Percentiles rank a stretch among this genome's conserved stretches.
phyloP scores from a whole-genome alignment of 176 grass and related monocot genomes.

The Pontederia crassipes region DNA sequence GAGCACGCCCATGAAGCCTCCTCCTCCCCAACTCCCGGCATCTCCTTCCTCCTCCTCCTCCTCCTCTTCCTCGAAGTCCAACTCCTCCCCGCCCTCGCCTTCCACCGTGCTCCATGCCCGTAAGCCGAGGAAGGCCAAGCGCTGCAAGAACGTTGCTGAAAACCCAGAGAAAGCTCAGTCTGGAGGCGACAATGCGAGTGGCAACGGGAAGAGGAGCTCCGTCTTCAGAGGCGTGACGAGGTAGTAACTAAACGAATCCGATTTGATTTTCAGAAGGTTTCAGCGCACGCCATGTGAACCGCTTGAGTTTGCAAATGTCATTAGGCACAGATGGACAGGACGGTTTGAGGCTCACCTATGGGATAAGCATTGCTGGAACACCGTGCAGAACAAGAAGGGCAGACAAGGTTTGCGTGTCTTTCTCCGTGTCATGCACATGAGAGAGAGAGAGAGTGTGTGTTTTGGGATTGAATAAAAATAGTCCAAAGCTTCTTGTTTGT shows the following conservation, averaged over 20 bases:
- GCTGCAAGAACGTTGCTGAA: conserved; percentile 23
- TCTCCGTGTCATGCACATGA: not conserved
- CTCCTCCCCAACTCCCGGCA: conserved; percentile 15
- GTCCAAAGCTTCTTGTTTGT: not conserved
- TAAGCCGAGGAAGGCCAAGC: conserved; percentile 40
- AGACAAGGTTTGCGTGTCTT: conserved; percentile 56
- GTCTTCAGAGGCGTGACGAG: conserved; percentile 84
- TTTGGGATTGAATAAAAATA: conserved; percentile 4
- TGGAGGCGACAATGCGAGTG: not conserved
- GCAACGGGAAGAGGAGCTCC: conserved; percentile 67
- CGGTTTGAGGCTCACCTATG: conserved; percentile 93
- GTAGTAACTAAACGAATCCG: conserved; percentile 19
- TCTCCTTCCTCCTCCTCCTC: conserved; percentile 33
- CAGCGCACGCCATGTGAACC: conserved; percentile 11
- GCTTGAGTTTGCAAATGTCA: not conserved
- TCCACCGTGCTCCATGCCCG: conserved; percentile 4
- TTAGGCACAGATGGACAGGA: conserved; percentile 87
- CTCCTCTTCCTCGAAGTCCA: conserved; percentile 21
- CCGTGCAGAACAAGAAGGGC: conserved; percentile 80
- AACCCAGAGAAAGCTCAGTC: conserved; percentile 22
- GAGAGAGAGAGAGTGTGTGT: conserved; percentile 4
- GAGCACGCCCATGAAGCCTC: conserved; percentile 3
- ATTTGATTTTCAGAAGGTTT: too few relatives aligned
- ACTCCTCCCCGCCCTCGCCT: conserved; percentile 13
- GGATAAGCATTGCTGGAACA: conserved; percentile 81